Percentiles rank a stretch among this genome's conserved stretches.
phyloP scores from a whole-genome alignment of 768 basidiomycete genomes.

The Rickenella mellea region DNA sequence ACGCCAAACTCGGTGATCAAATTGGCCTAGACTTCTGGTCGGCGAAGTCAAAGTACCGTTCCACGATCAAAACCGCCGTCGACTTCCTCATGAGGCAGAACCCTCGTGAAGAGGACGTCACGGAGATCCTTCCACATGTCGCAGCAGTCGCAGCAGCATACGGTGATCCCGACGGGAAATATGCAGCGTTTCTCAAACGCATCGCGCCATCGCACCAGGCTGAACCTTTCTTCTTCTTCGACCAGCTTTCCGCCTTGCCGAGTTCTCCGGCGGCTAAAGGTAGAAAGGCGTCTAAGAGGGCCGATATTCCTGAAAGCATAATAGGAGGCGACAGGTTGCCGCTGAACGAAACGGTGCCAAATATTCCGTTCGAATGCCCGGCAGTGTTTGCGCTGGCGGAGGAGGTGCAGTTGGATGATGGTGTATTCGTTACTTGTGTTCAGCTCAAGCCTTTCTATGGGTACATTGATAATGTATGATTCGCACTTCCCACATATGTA shows the following conservation, averaged over 20 bases:
- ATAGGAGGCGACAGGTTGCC: not conserved
- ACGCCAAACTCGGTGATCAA: slow-evolving; percentile 45
- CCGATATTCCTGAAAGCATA: slow-evolving; percentile 4
- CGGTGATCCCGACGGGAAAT: slow-evolving; percentile 44
- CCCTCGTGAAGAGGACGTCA: slow-evolving; percentile 30
- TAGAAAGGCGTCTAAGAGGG: slow-evolving; percentile 12
- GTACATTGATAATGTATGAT: not conserved
- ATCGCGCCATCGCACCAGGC: slow-evolving; percentile 21
- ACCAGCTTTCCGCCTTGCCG: slow-evolving; percentile 31
- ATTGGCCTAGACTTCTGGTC: slow-evolving; percentile 41
- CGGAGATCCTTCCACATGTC: slow-evolving; percentile 37
- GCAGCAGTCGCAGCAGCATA: slow-evolving; percentile 43
- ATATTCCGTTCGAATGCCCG: slow-evolving; percentile 28
- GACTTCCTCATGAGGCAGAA: slow-evolving; percentile 35
- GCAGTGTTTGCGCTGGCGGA: slow-evolving; percentile 20
- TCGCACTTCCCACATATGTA: no score
- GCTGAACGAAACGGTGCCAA: not conserved
- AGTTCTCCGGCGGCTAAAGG: slow-evolving; percentile 23
- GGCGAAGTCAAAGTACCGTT: slow-evolving; percentile 33
- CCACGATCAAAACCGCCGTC: slow-evolving; percentile 43
- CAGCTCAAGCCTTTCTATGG: slow-evolving; percentile 29
- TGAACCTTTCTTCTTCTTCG: slow-evolving; percentile 37
- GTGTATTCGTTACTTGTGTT: slow-evolving; percentile 34
- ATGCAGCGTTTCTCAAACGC: slow-evolving; percentile 31
- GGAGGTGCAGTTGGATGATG: slow-evolving; percentile 31